These are phyloP conservation scores for Allomyces macrogynus DNA, from an alignment of 192 early-diverging fungal genomes.

Conservation along the genomic window DNA sequence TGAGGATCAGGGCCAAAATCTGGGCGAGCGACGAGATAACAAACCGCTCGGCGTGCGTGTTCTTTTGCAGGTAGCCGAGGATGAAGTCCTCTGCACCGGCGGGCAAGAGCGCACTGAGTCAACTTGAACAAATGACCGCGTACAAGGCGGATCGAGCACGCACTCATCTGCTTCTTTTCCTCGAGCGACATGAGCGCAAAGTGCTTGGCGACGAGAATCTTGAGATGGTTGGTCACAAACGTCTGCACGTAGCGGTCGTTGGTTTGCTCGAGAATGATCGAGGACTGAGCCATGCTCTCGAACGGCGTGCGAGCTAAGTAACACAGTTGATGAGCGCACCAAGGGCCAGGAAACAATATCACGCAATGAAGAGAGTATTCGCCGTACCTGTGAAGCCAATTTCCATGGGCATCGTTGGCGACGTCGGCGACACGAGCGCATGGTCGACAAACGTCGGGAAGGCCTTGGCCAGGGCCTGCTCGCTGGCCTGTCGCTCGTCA, in stretches of 20 bases:
- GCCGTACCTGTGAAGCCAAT: too few relatives aligned
- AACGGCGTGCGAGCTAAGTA: not conserved
- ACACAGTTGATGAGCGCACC: not conserved
- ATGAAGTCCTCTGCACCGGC: constrained; percentile 1
- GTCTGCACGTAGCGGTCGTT: constrained; percentile 2
- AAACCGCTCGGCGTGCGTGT: constrained; percentile 13
- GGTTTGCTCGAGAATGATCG: not conserved
- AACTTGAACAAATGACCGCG: not conserved
- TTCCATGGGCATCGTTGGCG: not conserved
- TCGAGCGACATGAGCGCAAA: constrained; percentile 26
- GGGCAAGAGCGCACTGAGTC: not conserved
- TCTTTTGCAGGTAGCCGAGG: constrained; percentile 4
- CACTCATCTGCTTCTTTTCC: constrained; percentile 31
- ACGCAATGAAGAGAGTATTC: too few relatives aligned
- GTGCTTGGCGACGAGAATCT: constrained; percentile 33
- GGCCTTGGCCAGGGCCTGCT: not conserved
- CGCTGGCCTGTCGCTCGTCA: not conserved
- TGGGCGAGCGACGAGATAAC: constrained; percentile 33
- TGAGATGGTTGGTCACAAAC: constrained; percentile 36
- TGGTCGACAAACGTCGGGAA: constrained; percentile 1
- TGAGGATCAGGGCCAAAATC: constrained; percentile 41
- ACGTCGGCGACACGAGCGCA: not conserved
- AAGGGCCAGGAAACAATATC: not conserved
- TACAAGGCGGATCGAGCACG: not conserved
- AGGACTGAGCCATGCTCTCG: not conserved